Evolutionary conservation across 352 stramenopile species (phyloP).

Genomic region (Globisporangium ultimum): DNA sequence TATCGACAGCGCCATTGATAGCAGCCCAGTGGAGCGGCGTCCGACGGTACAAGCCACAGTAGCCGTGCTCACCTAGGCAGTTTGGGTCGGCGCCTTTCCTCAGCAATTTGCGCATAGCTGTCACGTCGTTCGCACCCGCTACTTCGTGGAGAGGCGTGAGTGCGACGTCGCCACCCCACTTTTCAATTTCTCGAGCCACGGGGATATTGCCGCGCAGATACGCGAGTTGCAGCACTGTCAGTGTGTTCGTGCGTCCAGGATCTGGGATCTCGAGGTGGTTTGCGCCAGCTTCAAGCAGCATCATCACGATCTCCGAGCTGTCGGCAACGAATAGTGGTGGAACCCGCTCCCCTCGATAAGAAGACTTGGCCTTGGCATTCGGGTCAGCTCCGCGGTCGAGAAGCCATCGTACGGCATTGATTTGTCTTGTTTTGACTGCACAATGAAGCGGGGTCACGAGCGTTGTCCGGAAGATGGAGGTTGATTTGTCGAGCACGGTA

Average conservation of each 20-base stretch:
- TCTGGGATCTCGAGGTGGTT: conserved; percentile 71
- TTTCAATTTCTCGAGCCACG: conserved; percentile 57
- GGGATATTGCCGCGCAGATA: conserved; percentile 67
- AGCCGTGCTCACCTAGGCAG: conserved; percentile 60
- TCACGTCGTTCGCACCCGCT: too few relatives aligned
- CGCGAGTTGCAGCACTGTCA: conserved; percentile 10
- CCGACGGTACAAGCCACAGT: conserved; percentile 61
- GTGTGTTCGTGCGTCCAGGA: conserved; percentile 24
- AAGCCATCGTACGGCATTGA: conserved; percentile 52
- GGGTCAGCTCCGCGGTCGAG: conserved; percentile 50
- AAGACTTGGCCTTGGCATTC: conserved; percentile 59
- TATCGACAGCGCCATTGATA: too few relatives aligned
- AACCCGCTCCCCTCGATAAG: conserved; percentile 57
- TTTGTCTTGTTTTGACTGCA: conserved; percentile 59
- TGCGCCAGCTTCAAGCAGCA: conserved; percentile 53
- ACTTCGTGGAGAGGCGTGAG: too few relatives aligned
- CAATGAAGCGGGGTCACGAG: conserved; percentile 70
- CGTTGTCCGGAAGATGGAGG: conserved; percentile 69
- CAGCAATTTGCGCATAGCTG: too few relatives aligned
- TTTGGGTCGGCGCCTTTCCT: conserved; percentile 44
- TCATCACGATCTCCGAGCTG: conserved; percentile 54
- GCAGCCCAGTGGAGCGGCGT: too few relatives aligned
- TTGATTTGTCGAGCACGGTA: conserved; percentile 21
- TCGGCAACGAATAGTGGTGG: conserved; percentile 69
- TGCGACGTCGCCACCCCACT: conserved; percentile 9